Evolutionary conservation across 768 basidiomycete species (phyloP).

Genomic region (Tricholoma terreum): DNA sequence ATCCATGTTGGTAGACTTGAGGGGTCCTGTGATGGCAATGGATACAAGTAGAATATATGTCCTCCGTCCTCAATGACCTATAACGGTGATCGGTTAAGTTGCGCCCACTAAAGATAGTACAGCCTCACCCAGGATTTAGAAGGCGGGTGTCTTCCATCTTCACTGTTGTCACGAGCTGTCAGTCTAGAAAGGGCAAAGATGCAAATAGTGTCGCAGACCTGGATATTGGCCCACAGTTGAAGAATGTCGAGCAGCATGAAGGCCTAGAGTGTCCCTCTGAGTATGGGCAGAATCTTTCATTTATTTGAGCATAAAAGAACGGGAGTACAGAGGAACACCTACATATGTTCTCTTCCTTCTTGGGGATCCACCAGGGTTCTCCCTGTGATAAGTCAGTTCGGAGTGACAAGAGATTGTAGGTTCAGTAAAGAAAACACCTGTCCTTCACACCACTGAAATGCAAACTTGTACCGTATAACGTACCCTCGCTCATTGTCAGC

Average conservation of each 20-base stretch:
- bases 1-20: constrained; percentile 49
- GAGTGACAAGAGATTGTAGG: neutral
- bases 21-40: constrained; percentile 45
- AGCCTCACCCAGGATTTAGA: neutral
- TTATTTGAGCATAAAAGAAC: neutral
- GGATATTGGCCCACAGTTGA: neutral
- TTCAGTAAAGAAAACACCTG: constrained; percentile 40
- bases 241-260: neutral
- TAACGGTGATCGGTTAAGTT: neutral
- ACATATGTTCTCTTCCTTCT: constrained; percentile 1
- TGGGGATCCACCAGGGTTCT: constrained; percentile 43
- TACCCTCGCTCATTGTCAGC: constrained; percentile 43
- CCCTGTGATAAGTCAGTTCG: constrained; percentile 27
- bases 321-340: neutral
- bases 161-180: neutral
- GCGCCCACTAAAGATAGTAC: neutral
- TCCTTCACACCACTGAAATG: constrained; percentile 78
- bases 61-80: constrained; percentile 17
- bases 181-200: neutral
- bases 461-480: constrained; percentile 80
- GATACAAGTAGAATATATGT: constrained; percentile 33
- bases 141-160: neutral
- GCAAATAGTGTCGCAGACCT: neutral
- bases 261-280: neutral
- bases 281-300: neutral